A percentile compares a stretch with the other conserved stretches of the same genome.
phyloP scores from a whole-genome alignment of 202 grass and related monocot species.

The Musa balbisiana region DNA sequence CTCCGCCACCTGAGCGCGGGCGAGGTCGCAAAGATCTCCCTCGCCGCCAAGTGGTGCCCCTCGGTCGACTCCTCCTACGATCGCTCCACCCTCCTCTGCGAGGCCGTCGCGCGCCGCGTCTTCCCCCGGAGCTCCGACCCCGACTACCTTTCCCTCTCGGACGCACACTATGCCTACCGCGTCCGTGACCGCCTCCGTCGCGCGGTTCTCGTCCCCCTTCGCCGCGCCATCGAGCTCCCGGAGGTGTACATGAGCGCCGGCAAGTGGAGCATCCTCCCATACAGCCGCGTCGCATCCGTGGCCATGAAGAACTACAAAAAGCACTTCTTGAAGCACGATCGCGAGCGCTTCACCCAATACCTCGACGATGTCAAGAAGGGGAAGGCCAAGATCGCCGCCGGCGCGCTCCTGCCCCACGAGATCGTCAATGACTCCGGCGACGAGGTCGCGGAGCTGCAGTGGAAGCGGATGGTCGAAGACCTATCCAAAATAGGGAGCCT shows the following conservation, averaged over 20 bases:
- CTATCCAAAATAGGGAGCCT: slow-evolving; percentile 40
- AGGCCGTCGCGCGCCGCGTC: slow-evolving; percentile 57
- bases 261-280: slow-evolving; percentile 44
- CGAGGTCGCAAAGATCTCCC: slow-evolving; percentile 30
- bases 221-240: slow-evolving; percentile 56
- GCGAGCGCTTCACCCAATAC: slow-evolving; percentile 49
- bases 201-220: slow-evolving; percentile 50
- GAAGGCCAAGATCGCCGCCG: slow-evolving; percentile 51
- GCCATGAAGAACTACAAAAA: slow-evolving; percentile 77
- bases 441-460: slow-evolving; percentile 56
- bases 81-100: slow-evolving; percentile 61
- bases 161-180: slow-evolving; percentile 68
- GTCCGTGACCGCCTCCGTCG: slow-evolving; percentile 50
- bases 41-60: slow-evolving; percentile 79
- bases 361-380: slow-evolving; percentile 48
- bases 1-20: slow-evolving; percentile 39
- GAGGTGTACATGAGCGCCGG: slow-evolving; percentile 66
- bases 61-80: slow-evolving; percentile 55
- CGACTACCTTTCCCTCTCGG: slow-evolving; percentile 33
- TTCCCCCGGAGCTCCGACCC: slow-evolving; percentile 46
- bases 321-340: slow-evolving; percentile 45
- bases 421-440: slow-evolving; percentile 27
- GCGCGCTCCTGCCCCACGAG: slow-evolving; percentile 59
- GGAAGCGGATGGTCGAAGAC: slow-evolving; percentile 66
- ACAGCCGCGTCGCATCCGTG: slow-evolving; percentile 63